These are phyloP conservation scores for Pseudogymnoascus sp. DNA, from an alignment of 2,329 filamentous ascomycete species.

Conservation along the genomic window DNA sequence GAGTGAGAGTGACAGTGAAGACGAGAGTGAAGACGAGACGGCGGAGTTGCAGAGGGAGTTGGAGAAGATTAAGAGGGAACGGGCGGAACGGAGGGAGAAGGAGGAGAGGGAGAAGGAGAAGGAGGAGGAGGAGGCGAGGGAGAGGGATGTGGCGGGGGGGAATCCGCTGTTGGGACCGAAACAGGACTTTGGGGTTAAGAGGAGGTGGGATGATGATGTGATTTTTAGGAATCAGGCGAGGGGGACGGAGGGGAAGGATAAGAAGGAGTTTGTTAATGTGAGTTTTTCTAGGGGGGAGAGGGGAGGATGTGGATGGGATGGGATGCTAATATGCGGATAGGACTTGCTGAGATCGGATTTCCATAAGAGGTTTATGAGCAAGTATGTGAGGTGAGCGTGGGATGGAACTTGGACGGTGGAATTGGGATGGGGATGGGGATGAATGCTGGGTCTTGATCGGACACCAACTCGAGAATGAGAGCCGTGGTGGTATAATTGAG, in stretches of 20 bases:
- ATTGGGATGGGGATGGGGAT: not conserved
- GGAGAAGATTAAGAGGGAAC: constrained; percentile 85
- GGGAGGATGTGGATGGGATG: constrained; percentile 4
- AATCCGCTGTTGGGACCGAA: constrained; percentile 73
- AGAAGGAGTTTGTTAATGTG: constrained; percentile 95
- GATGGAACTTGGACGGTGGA: not conserved
- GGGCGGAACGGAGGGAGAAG: constrained; percentile 67
- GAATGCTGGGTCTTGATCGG: not conserved
- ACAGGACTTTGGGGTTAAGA: constrained; percentile 80
- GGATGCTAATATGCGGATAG: constrained; percentile 33
- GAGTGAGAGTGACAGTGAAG: constrained; percentile 54
- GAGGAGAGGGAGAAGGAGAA: constrained; percentile 73
- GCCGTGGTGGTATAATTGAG: not conserved
- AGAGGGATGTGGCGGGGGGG: constrained; percentile 81
- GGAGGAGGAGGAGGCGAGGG: constrained; percentile 72
- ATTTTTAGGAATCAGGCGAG: constrained; percentile 98
- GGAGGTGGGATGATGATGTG: constrained; percentile 93
- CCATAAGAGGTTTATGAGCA: constrained; percentile 88
- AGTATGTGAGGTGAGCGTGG: constrained; percentile 27
- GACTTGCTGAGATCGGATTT: constrained; percentile 91
- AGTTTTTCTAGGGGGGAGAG: constrained; percentile 29
- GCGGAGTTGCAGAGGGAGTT: constrained; percentile 87
- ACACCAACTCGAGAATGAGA: not conserved
- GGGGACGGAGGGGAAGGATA: constrained; percentile 85
- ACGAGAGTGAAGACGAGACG: constrained; percentile 72